Conservation (phyloP, 2,329 filamentous ascomycete species). For the Monosporascus sp. region DNA sequence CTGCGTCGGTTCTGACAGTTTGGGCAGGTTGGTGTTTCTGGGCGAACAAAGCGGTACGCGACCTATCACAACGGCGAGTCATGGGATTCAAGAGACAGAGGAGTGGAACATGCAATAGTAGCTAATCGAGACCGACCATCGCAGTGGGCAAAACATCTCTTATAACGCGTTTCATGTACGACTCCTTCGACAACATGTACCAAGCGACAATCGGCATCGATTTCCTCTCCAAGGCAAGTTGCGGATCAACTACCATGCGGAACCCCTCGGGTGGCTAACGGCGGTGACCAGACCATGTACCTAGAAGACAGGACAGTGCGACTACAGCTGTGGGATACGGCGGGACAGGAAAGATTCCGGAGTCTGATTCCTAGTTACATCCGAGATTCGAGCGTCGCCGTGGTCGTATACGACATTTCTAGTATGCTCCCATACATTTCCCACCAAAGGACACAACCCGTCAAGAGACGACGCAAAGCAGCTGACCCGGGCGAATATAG, state of each 20-base stretch:
- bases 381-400: constrained; percentile 93
- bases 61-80: not conserved
- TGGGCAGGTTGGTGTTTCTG: constrained; percentile 83
- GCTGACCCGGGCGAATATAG: constrained; percentile 35
- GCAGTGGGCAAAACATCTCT: constrained; percentile 96
- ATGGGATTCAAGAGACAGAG: not conserved
- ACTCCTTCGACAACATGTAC: constrained; percentile 99
- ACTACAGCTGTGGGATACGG: constrained; percentile 97
- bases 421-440: constrained; percentile 43
- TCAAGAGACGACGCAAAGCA: not conserved
- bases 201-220: constrained; percentile 99
- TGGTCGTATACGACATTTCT: constrained; percentile 98
- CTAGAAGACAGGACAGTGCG: constrained; percentile 97
- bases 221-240: constrained; percentile 87
- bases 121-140: constrained; percentile 6
- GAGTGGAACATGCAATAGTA: not conserved
- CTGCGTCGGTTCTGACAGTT: not conserved
- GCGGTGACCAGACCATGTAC: constrained; percentile 78
- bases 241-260: constrained; percentile 1
- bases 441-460: not conserved
- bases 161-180: constrained; percentile 99
- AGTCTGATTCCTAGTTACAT: constrained; percentile 98
- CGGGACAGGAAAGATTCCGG: constrained; percentile 94
- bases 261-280: not conserved
- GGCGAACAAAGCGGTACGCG: constrained; percentile 94